These are phyloP conservation scores for Wallacemonas sp. DNA, from an alignment of 208 protist species.

Conservation along the genomic window DNA sequence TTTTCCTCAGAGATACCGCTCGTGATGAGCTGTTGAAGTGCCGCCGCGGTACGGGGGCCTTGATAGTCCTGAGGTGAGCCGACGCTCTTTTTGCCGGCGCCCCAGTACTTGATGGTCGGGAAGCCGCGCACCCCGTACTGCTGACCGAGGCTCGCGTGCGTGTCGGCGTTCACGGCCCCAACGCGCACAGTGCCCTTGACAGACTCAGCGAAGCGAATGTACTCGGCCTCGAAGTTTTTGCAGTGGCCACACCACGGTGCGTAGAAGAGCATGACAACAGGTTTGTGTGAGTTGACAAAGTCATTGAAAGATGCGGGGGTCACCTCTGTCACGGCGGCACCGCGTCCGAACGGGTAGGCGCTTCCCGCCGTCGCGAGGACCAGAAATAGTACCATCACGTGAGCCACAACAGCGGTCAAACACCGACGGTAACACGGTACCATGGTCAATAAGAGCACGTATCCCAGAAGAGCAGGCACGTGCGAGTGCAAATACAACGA, in stretches of 20 bases:
- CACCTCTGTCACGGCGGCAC: slow-evolving; percentile 73
- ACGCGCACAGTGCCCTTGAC: slow-evolving; percentile 82
- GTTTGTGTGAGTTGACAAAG: slow-evolving; percentile 89
- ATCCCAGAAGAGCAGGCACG: too few relatives aligned
- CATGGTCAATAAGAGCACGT: too few relatives aligned
- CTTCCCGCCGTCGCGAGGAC: neutral
- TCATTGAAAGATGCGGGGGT: slow-evolving; percentile 46
- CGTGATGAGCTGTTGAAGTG: slow-evolving; percentile 64
- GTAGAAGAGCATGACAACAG: slow-evolving; percentile 92
- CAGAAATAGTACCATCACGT: slow-evolving; percentile 10
- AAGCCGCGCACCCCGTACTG: slow-evolving; percentile 86
- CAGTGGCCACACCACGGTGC: slow-evolving; percentile 97
- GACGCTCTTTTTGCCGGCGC: slow-evolving; percentile 52
- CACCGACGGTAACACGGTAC: too few relatives aligned
- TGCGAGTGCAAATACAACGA: too few relatives aligned
- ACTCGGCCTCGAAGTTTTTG: slow-evolving; percentile 88
- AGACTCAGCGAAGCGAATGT: slow-evolving; percentile 72
- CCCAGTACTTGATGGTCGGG: slow-evolving; percentile 94
- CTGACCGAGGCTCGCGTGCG: slow-evolving; percentile 51
- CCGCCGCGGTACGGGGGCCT: slow-evolving; percentile 50
- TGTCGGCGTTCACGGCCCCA: slow-evolving; percentile 82
- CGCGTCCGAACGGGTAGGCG: slow-evolving; percentile 60
- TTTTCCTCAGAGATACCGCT: slow-evolving; percentile 34
- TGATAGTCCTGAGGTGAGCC: slow-evolving; percentile 66
- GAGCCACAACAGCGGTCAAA: too few relatives aligned